phyloP scores from a whole-genome alignment of 257 asterid genomes.

The Jacaranda copaia region DNA sequence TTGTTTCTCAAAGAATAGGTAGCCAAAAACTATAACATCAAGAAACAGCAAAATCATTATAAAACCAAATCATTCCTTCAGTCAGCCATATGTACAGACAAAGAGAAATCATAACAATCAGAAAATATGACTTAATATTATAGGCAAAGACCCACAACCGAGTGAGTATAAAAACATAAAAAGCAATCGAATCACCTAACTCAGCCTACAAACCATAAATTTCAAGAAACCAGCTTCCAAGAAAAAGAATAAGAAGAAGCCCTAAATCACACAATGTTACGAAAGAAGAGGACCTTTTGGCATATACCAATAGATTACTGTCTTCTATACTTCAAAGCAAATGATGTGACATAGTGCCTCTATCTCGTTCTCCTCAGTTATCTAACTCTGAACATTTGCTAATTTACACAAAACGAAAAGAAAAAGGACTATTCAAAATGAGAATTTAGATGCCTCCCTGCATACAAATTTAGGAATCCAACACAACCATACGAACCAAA shows the following conservation, averaged over 20 bases:
- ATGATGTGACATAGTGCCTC: constrained; percentile 10
- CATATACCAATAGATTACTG: neutral
- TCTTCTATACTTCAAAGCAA: neutral
- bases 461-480: constrained; percentile 12
- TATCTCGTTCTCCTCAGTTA: constrained; percentile 17
- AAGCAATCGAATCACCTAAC: constrained; percentile 21
- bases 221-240: constrained; percentile 2
- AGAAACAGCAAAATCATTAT: neutral
- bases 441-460: constrained; percentile 1
- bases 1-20: constrained; percentile 13
- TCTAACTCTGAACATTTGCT: constrained; percentile 16
- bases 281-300: neutral
- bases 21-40: constrained; percentile 16
- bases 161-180: constrained; percentile 9
- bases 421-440: neutral
- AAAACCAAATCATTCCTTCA: constrained; percentile 1
- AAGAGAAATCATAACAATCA: constrained; percentile 16
- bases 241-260: neutral
- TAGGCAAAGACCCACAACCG: constrained; percentile 17
- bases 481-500: constrained; percentile 23
- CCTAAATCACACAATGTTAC: constrained; percentile 10
- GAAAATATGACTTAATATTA: neutral
- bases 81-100: neutral
- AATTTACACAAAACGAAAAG: neutral
- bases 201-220: neutral